Evolutionary conservation across 2,329 filamentous ascomycete species (phyloP).

Genomic region (Phoma herbarum): DNA sequence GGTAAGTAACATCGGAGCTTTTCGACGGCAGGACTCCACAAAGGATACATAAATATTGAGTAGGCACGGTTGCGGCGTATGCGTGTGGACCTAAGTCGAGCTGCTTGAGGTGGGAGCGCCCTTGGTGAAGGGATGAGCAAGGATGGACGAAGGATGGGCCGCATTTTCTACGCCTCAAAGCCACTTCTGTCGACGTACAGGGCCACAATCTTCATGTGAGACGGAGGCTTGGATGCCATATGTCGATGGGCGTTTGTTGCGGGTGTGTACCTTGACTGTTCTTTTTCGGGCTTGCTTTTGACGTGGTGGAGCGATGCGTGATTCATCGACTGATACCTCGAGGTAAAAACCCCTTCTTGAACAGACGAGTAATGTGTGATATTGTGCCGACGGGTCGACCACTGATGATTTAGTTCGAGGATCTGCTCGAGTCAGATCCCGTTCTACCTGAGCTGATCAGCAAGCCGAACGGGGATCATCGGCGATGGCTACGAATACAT

Average conservation of each 20-base stretch:
- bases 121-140: constrained; percentile 14
- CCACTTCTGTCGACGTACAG: neutral
- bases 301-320: neutral
- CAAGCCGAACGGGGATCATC: neutral
- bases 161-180: neutral
- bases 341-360: neutral
- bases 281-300: constrained; percentile 7
- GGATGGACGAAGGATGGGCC: neutral
- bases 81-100: neutral
- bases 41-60: neutral
- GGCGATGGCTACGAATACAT: constrained; percentile 8
- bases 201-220: neutral
- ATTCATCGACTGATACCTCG: neutral
- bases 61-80: constrained; percentile 4
- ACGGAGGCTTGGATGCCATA: neutral
- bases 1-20: neutral
- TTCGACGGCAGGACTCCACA: neutral
- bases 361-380: neutral
- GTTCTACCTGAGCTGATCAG: neutral
- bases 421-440: neutral
- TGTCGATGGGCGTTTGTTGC: neutral
- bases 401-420: neutral
- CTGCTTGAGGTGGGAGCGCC: constrained; percentile 6
- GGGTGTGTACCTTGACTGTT: constrained; percentile 4
- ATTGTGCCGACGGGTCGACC: neutral